These are phyloP conservation scores for Saccharomycopsis hybrid DNA, from an alignment of 1,139 yeast species.

Conservation along the genomic window DNA sequence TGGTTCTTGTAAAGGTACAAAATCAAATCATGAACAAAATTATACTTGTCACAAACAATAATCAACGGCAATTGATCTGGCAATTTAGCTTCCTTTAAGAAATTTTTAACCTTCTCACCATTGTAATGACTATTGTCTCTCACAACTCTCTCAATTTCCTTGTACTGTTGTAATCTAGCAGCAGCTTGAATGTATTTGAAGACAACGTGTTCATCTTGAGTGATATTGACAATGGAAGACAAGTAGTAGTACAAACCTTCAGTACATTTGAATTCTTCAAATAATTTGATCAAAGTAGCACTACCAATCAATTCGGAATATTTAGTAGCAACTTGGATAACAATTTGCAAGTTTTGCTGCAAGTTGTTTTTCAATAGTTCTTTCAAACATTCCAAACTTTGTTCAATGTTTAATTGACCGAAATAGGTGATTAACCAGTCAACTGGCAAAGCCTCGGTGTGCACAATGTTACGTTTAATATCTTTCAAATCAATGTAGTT, in stretches of 20 bases:
- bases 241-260: conserved; percentile 94
- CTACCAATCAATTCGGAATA: conserved; percentile 93
- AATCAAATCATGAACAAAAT: conserved; percentile 88
- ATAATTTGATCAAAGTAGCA: conserved; percentile 72
- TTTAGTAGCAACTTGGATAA: conserved; percentile 94
- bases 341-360: conserved; percentile 86
- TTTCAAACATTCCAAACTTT: conserved; percentile 78
- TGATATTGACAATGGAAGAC: conserved; percentile 86
- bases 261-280: conserved; percentile 85
- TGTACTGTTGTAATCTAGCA: conserved; percentile 79
- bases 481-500: conserved; percentile 93
- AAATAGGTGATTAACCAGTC: conserved; percentile 94
- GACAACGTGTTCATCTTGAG: conserved; percentile 92
- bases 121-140: conserved; percentile 91
- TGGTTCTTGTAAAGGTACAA: conserved; percentile 91
- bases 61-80: conserved; percentile 96
- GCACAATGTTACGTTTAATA: conserved; percentile 89
- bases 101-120: conserved; percentile 96
- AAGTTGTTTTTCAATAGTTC: conserved; percentile 78
- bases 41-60: conserved; percentile 90
- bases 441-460: conserved; percentile 76
- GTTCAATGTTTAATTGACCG: conserved; percentile 92
- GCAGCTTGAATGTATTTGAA: conserved; percentile 95
- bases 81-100: conserved; percentile 85
- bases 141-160: conserved; percentile 93